phyloP scores from a whole-genome alignment of 1,284 basidiomycete genomes.

The Tremellales sp. region DNA sequence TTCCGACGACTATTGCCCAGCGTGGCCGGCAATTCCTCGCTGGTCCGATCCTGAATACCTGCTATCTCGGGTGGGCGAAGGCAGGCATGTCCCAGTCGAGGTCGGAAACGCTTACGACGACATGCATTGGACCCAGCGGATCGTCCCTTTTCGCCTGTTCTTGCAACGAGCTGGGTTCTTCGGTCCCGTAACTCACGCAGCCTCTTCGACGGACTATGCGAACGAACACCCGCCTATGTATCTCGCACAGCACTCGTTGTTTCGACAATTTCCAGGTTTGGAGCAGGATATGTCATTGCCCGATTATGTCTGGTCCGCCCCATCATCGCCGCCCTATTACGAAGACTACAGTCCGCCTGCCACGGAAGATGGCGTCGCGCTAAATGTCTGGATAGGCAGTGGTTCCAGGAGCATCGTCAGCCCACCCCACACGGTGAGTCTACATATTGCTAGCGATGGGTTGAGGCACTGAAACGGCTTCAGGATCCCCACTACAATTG shows the following conservation, averaged over 20 bases:
- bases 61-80: conserved; percentile 62
- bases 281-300: conserved; percentile 71
- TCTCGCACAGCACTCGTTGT: conserved; percentile 83
- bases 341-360: conserved; percentile 61
- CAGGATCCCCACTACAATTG: conserved; percentile 92
- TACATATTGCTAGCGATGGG: not conserved
- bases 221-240: conserved; percentile 60
- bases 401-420: conserved; percentile 59
- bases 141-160: conserved; percentile 76
- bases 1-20: conserved; percentile 59
- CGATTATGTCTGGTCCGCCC: conserved; percentile 76
- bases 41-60: conserved; percentile 73
- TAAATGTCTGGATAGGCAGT: conserved; percentile 89
- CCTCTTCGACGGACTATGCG: not conserved
- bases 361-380: conserved; percentile 64
- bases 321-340: conserved; percentile 52
- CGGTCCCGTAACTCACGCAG: conserved; percentile 7
- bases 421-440: conserved; percentile 84
- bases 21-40: conserved; percentile 51
- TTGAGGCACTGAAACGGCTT: conserved; percentile 5
- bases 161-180: conserved; percentile 56
- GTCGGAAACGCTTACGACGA: conserved; percentile 78
- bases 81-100: conserved; percentile 84
- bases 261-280: conserved; percentile 77
- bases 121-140: conserved; percentile 73